A percentile compares a stretch with the other conserved stretches of the same genome.
These are phyloP conservation scores for Lasiosphaeriaceae sp. DNA, from an alignment of 495 filamentous ascomycete genomes.

Conservation along the genomic window DNA sequence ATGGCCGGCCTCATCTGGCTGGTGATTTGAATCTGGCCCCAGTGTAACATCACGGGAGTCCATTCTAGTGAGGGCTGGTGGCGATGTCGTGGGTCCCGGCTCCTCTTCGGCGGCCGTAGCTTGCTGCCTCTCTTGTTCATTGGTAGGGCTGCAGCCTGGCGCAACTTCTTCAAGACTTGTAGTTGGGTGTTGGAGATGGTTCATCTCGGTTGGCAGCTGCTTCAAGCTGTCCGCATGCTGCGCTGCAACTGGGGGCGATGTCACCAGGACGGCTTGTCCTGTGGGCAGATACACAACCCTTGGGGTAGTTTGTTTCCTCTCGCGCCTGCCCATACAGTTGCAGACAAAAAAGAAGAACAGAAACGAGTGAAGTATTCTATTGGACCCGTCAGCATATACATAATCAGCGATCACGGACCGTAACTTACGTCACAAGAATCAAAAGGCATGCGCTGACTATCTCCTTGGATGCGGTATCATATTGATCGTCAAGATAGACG, in stretches of 20 bases:
- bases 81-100: no score
- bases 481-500: not conserved
- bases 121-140: no score
- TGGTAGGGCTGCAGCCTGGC: no score
- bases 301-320: not conserved
- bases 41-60: no score
- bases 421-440: conserved; percentile 13
- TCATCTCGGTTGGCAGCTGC: not conserved
- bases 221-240: not conserved
- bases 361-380: conserved; percentile 18
- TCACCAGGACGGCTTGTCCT: conserved; percentile 5
- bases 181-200: no score
- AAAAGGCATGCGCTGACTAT: conserved; percentile 9
- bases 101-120: no score
- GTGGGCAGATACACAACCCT: conserved; percentile 6
- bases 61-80: no score
- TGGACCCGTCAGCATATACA: not conserved
- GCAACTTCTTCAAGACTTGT: no score
- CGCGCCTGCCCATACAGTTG: conserved; percentile 1
- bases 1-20: no score
- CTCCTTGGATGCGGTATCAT: conserved; percentile 2
- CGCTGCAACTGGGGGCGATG: not conserved
- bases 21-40: no score
- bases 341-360: conserved; percentile 16
- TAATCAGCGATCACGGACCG: not conserved